phyloP scores from a whole-genome alignment of 768 basidiomycete genomes.

The Mycena polygramma region DNA sequence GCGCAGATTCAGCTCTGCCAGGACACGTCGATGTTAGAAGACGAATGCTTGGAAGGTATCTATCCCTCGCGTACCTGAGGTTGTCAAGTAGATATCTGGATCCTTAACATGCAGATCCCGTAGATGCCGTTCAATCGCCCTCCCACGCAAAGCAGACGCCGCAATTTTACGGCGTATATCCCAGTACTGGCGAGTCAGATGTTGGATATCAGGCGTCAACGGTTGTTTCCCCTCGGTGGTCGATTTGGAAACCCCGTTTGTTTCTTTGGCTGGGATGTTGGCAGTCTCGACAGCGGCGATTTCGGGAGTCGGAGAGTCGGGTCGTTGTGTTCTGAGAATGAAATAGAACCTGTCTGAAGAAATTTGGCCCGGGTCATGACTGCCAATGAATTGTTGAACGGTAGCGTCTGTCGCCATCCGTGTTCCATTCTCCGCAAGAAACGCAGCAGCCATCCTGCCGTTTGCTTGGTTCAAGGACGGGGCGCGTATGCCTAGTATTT shows the following conservation, averaged over 20 bases:
- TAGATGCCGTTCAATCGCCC: conserved; percentile 14
- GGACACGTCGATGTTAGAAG: background rate
- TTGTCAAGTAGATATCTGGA: conserved; percentile 18
- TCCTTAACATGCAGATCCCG: conserved; percentile 9
- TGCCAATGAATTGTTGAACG: background rate
- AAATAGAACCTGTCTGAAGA: conserved; percentile 15
- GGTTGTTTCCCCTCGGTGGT: background rate
- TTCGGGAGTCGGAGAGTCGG: background rate
- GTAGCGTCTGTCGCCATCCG: background rate
- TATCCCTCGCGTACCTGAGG: conserved; percentile 6
- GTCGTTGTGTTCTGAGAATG: conserved; percentile 18
- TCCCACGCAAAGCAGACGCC: conserved; percentile 4
- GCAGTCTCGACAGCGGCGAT: background rate
- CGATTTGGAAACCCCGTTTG: background rate
- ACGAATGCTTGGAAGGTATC: background rate
- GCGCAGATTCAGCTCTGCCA: conserved; percentile 18
- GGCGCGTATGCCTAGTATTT: background rate
- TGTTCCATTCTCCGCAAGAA: conserved; percentile 21
- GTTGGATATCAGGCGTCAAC: conserved; percentile 12
- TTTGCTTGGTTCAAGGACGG: background rate
- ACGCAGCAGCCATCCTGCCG: conserved; percentile 13
- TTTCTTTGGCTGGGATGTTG: background rate
- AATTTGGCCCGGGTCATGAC: background rate
- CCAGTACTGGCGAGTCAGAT: conserved; percentile 27
- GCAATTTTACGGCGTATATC: conserved; percentile 24